Base-by-base conservation (phyloP, 768 basidiomycete species). In the Amanita exitialis region DNA sequence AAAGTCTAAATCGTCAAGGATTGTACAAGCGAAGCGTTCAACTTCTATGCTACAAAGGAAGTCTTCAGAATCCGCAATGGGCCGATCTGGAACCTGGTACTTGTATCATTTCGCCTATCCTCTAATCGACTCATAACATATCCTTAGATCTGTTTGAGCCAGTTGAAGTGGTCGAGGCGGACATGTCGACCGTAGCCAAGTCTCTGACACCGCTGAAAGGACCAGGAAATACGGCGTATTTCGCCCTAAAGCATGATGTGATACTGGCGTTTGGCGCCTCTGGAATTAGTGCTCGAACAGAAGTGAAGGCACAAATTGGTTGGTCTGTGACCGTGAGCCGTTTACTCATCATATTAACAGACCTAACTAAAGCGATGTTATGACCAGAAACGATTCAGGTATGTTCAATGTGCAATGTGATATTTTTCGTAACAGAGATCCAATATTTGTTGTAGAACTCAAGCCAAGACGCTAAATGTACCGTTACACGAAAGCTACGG, bases 11-110 rank as follows among this genome's bases (percentile, higher is more conserved):
- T 44, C 46, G 46, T 32, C n/a, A 41, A 43, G 35, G 54, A 51
- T 47, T 58, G 52, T 41, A 51, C 9, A 32, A 47, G 18, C 38
- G 44, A 49, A 8, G 32, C 12, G 51, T 55, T 1, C 36, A 47
- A 32, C 28, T 55, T 51, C 45, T 56, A 18, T 58, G 57, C 34
- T 61, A 61, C 49, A 54, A 55, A 28, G 59, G 59, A 10, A 48
- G 21, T 9, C 13, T 53, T 12, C 28, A 21, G 36, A 30, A 34
- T 13, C 51, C 51, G 7, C 47, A 41, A 28, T 52, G 51, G 51
- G 34, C 38, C 4, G 51, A 52, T 34, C 25, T 37, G 10, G 45
- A 52, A 39, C 34, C 44, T 28, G 51, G 51, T 52, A 46, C 15
- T 18, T n/a, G 18, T 45, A 12, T 44, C 15, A 10, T 36, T 18